phyloP scores from a whole-genome alignment of 2,329 filamentous ascomycete species.

The Sclerotinia nivalis region DNA sequence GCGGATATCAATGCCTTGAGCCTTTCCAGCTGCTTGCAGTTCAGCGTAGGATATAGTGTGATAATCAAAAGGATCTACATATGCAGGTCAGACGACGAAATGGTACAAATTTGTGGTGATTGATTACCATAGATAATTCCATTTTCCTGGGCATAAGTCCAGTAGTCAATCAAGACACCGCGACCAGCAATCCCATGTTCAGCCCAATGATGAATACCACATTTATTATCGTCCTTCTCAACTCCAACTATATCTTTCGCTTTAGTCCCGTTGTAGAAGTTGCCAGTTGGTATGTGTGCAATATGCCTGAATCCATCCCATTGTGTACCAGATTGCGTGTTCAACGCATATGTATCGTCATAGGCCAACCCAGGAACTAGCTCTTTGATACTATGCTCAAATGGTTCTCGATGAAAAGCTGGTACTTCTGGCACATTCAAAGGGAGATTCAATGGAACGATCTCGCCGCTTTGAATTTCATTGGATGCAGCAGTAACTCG shows the following conservation, averaged over 20 bases:
- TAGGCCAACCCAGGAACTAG: constrained; percentile 46
- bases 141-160: constrained; percentile 46
- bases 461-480: constrained; percentile 24
- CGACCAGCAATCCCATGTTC: constrained; percentile 39
- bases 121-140: constrained; percentile 42
- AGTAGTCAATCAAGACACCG: constrained; percentile 41
- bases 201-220: constrained; percentile 40
- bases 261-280: constrained; percentile 39
- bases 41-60: constrained; percentile 36
- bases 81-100: background rate
- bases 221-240: constrained; percentile 35
- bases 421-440: constrained; percentile 41
- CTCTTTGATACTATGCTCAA: constrained; percentile 41
- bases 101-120: background rate
- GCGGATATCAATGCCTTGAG: constrained; percentile 40
- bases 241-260: constrained; percentile 35
- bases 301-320: constrained; percentile 57
- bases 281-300: constrained; percentile 31
- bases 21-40: constrained; percentile 36
- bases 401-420: constrained; percentile 41
- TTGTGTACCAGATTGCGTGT: constrained; percentile 59
- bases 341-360: constrained; percentile 61
- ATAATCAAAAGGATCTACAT: constrained; percentile 38
- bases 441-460: constrained; percentile 14
- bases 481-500: constrained; percentile 45